phyloP scores from a whole-genome alignment of 768 basidiomycete species.

The Suillus tomentosus region DNA sequence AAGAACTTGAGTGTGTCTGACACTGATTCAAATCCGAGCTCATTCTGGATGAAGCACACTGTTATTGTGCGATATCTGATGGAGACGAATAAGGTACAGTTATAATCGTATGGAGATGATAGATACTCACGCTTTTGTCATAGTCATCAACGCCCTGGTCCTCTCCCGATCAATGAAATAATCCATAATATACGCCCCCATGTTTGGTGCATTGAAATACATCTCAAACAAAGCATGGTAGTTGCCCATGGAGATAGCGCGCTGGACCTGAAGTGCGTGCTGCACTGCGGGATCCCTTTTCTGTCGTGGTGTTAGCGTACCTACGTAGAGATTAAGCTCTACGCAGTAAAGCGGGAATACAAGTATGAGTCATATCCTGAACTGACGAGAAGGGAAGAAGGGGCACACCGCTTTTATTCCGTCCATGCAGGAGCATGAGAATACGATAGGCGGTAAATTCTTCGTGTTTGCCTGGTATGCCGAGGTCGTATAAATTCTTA shows the following conservation, averaged over 20 bases:
- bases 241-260: constrained; percentile 88
- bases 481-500: constrained; percentile 88
- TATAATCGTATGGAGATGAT: neutral
- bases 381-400: constrained; percentile 4
- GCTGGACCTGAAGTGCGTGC: constrained; percentile 89
- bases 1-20: constrained; percentile 71
- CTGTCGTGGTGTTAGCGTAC: constrained; percentile 94
- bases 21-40: constrained; percentile 80
- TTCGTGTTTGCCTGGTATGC: constrained; percentile 88
- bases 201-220: constrained; percentile 85
- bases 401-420: constrained; percentile 87
- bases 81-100: constrained; percentile 9
- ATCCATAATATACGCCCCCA: constrained; percentile 99
- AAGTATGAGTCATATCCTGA: constrained; percentile 7
- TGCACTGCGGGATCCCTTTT: constrained; percentile 77
- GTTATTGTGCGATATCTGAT: constrained; percentile 80
- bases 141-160: constrained; percentile 80
- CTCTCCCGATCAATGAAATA: constrained; percentile 95
- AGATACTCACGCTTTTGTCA: constrained; percentile 85
- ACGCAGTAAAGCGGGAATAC: constrained; percentile 14
- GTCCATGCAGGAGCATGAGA: constrained; percentile 91
- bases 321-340: constrained; percentile 97
- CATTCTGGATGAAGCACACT: constrained; percentile 74
- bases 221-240: constrained; percentile 91
- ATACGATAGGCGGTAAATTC: constrained; percentile 98